Evolutionary conservation across 176 grass and related monocot genomes (phyloP).

Genomic region (Bothriochloa decipiens): DNA sequence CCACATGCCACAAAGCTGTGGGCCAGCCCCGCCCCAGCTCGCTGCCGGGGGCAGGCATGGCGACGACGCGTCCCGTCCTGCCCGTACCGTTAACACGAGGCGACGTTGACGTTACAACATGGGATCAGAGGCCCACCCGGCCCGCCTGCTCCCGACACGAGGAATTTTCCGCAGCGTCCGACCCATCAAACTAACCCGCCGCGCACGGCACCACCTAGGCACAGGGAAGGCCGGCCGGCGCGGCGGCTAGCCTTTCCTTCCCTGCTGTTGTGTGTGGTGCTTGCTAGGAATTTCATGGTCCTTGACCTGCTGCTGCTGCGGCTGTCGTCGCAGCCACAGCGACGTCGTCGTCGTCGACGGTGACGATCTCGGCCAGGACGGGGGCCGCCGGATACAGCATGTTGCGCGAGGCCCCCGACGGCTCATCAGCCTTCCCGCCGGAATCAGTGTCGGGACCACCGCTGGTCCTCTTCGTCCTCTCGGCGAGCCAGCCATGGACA

Average conservation of each 20-base stretch:
- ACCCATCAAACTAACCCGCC: neutral
- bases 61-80: conserved; percentile 23
- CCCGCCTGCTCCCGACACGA: conserved; percentile 21
- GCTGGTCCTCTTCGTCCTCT: neutral
- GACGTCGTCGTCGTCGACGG: neutral
- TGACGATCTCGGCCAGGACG: conserved; percentile 36
- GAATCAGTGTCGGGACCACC: neutral
- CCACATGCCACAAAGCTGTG: conserved; percentile 33
- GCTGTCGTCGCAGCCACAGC: neutral
- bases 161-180: conserved; percentile 40
- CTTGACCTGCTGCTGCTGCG: neutral
- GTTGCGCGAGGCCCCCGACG: neutral
- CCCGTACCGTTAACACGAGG: conserved; percentile 30
- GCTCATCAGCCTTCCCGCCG: neutral
- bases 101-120: conserved; percentile 42
- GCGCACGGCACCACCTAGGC: neutral
- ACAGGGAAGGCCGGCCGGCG: conserved; percentile 3
- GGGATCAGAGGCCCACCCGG: neutral
- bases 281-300: neutral
- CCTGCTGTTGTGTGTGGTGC: neutral
- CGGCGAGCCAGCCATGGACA: conserved; percentile 42
- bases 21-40: neutral
- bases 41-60: neutral
- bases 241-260: conserved; percentile 10
- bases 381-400: neutral